Base-by-base conservation (phyloP, 179 eudicot genomes). In the Patellifolia procumbens region DNA sequence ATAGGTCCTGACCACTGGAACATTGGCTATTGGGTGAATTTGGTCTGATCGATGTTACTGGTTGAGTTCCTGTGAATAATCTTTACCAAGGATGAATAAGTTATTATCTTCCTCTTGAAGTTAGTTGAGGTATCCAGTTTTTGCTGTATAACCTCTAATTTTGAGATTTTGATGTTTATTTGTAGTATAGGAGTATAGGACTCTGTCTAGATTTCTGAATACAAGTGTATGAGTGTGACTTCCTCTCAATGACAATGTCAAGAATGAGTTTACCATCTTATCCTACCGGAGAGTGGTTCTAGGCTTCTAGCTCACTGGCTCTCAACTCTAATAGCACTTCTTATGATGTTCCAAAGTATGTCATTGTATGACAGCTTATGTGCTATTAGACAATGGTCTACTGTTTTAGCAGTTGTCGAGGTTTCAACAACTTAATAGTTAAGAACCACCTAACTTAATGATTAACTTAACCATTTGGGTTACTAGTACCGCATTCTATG, bases 121-220 rank as follows among this genome's bases (percentile, higher is more conserved):
- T 39, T 31, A 43, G 16, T 13, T 24, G 11, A 11, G 52, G 31
- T 19, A 13, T 39, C 32, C 70, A 42, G 70, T 67, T 67, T 67
- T 34, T 24, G 12, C 4, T 4, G 10, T 67, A 4, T 67, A 64
- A 64, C 48, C 46, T 32, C 37, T n/a, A 42, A 24, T 43, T 22
- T 24, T 67, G 52, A 67, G 22, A 7, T 29, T 66, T 24, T 67
- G 69, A n/a, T 65, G 48, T 65, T 20, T 65, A 17, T 65, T 20
- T 65, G 5, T 5, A 2, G 8, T 65, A n/a, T 37, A 2, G 42
- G 42, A 2, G 42, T 39, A 39, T 39, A 5, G 2, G 63, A 9
- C 31, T 65, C 22, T 20, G 15, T 39, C n/a, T n/a, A n/a, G n/a
- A n/a, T 65, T 11, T 2, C 48, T 8, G 48, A 37, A 65, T 37